phyloP scores from a whole-genome alignment of 1,139 yeast genomes.

The Scheffersomyces stambukii region DNA sequence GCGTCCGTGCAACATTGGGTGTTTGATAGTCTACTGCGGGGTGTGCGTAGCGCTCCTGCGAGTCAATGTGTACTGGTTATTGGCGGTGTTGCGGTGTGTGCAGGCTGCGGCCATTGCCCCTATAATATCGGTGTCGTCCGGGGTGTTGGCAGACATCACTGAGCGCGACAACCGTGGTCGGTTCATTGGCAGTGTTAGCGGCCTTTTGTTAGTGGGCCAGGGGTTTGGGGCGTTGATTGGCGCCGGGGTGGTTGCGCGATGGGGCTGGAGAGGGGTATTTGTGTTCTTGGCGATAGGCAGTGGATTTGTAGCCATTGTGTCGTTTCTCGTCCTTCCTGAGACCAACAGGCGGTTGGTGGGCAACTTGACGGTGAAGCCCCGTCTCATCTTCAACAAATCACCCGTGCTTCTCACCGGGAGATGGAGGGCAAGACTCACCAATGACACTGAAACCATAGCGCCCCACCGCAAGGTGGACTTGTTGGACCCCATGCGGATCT shows the following conservation, averaged over 20 bases:
- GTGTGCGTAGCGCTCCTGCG: conserved; percentile 24
- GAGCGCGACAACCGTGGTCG: conserved; percentile 61
- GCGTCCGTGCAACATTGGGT: conserved; percentile 55
- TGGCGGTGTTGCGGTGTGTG: conserved; percentile 43
- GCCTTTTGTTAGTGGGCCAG: conserved; percentile 66
- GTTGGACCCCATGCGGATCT: conserved; percentile 43
- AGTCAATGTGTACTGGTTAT: conserved; percentile 21
- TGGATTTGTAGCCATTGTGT: conserved; percentile 34
- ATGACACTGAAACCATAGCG: conserved; percentile 16
- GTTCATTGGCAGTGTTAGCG: conserved; percentile 56
- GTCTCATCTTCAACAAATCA: conserved; percentile 31
- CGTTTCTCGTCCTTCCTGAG: conserved; percentile 56
- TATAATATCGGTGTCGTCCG: conserved; percentile 60
- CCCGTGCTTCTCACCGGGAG: conserved; percentile 31
- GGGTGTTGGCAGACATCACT: conserved; percentile 67
- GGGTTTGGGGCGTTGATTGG: conserved; percentile 78
- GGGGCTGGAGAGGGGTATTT: conserved; percentile 75
- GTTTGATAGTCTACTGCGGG: conserved; percentile 27
- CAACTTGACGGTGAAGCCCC: conserved; percentile 55
- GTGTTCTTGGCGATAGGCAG: conserved; percentile 67
- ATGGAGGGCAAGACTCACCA: conserved; percentile 13
- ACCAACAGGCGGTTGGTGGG: conserved; percentile 68
- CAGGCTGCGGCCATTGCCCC: conserved; percentile 75
- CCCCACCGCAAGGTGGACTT: conserved; percentile 27
- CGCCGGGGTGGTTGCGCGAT: conserved; percentile 53